A percentile compares a stretch with the other conserved stretches of the same genome.
Conservation (phyloP, 2,329 filamentous ascomycete genomes). For the Corynespora cassiicola region DNA sequence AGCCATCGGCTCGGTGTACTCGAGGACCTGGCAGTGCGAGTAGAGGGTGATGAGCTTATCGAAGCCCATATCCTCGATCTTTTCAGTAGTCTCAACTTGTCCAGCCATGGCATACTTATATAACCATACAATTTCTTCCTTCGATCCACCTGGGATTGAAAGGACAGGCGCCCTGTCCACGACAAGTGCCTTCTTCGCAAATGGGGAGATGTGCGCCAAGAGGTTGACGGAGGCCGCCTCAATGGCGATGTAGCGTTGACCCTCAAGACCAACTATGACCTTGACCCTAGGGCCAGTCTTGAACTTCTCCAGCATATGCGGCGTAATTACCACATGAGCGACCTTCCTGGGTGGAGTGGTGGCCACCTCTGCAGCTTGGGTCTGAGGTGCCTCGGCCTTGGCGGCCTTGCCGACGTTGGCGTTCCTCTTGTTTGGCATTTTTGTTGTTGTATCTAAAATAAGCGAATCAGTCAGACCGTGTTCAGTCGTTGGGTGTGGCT, state of each 20-base stretch:
- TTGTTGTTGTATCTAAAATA: neutral
- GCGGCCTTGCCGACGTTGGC: no score
- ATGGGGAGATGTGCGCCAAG: constrained; percentile 22
- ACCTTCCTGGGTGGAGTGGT: neutral
- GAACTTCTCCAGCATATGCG: constrained; percentile 18
- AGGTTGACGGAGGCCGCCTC: constrained; percentile 21
- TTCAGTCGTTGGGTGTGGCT: no score
- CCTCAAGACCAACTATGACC: constrained; percentile 19
- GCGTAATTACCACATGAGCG: no score
- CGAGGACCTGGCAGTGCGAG: constrained; percentile 19
- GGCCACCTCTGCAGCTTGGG: no score
- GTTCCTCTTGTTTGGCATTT: neutral
- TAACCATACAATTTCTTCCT: constrained; percentile 24
- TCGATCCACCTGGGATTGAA: constrained; percentile 18
- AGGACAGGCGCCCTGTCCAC: constrained; percentile 8
- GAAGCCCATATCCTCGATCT: constrained; percentile 17
- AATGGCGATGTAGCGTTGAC: constrained; percentile 23
- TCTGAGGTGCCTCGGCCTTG: no score
- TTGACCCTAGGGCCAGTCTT: constrained; percentile 22
- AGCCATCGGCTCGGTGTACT: constrained; percentile 16
- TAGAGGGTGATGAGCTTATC: constrained; percentile 20
- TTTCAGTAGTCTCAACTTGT: constrained; percentile 11
- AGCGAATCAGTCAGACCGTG: neutral
- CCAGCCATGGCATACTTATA: constrained; percentile 31
- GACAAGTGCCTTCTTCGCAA: constrained; percentile 20